Percentiles rank a stretch among this genome's conserved stretches.
Conservation (phyloP, 768 basidiomycete species). For the Collybia sordida region DNA sequence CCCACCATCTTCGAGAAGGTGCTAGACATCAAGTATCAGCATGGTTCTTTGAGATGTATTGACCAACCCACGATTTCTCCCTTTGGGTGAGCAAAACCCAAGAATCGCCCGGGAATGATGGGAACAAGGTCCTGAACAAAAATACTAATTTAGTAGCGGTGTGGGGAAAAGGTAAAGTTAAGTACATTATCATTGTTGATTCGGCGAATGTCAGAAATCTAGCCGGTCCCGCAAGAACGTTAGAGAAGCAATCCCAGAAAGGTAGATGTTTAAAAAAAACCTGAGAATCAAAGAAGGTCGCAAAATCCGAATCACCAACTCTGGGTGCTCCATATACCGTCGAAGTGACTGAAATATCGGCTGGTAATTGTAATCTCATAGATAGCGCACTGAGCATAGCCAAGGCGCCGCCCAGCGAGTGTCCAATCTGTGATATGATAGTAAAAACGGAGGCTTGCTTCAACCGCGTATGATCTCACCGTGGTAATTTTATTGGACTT, state of each 20-base stretch:
- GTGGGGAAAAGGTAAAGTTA: neutral
- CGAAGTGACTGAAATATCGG: slow-evolving; percentile 26
- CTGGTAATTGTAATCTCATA: slow-evolving; percentile 34
- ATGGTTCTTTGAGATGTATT: neutral
- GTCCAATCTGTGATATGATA: slow-evolving; percentile 25
- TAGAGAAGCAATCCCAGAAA: neutral
- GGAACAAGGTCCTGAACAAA: slow-evolving; percentile 36
- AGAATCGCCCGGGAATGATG: slow-evolving; percentile 41
- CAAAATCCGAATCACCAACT: slow-evolving; percentile 38
- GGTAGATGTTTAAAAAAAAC: slow-evolving; percentile 16
- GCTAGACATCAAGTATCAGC: slow-evolving; percentile 4
- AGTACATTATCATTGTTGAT: slow-evolving; percentile 24
- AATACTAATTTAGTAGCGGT: neutral
- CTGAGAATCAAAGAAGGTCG: slow-evolving; percentile 35
- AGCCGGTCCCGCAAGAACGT: neutral
- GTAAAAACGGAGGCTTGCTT: neutral
- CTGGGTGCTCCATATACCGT: slow-evolving; percentile 39
- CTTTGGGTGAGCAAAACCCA: slow-evolving; percentile 43
- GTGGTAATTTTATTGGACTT: slow-evolving; percentile 13
- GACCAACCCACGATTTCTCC: slow-evolving; percentile 28
- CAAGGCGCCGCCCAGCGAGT: slow-evolving; percentile 43
- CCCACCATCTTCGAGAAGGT: slow-evolving; percentile 13
- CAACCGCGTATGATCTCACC: neutral
- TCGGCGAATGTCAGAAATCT: slow-evolving; percentile 23
- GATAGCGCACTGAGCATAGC: slow-evolving; percentile 39